Base-by-base conservation (phyloP, 2,329 filamentous ascomycete species). In the Aureobasidium uvarum region DNA sequence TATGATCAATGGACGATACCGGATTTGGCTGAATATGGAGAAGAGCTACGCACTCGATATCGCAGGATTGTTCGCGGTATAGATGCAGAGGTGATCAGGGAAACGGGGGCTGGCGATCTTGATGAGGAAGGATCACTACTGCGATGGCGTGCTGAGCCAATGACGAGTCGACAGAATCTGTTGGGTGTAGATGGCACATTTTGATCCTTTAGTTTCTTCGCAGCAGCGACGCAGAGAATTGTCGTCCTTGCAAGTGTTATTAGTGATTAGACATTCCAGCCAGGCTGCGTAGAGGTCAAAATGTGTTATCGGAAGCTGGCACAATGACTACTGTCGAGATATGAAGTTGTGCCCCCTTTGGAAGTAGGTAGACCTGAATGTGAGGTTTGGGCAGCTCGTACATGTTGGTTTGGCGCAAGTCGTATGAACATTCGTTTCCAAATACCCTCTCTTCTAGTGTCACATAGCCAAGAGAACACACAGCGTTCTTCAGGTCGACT, bases 1-100 rank as follows among this genome's bases (percentile, higher is more conserved):
- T 65, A 65, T 11, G 63, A 65, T 33, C 63, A 65, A 31, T 65
- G 63, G 63, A 65, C 63, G 18, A 59, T 65, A 38, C 63, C 63
- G 14, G 63, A 65, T 43, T 33, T 65, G 39, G 52, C 6, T 6
- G 63, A 65, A 0, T 65, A 36, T 36, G 41, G 16, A 16, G 33
- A 58, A 33, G 43, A 36, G 3, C 16, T 56, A 1, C 31, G 38
- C 3, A 3, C 7, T 20, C 18, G 41, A 11, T 64, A 64, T 41
- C 51, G 51, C 13, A 33, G 20, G 5, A 58, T 64, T 7, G 28
- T 64, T 0, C 3, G 38, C 1, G 51, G 36, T 46, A 48, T 64
- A 5, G 62, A 56, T 38, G 50, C 25, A n/a, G 36, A 58, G 16
- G 41, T 64, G 3, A 25, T 64, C 11, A 45, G 51, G 11, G 48